These are phyloP conservation scores for Diaporthe humulicola DNA, from an alignment of 2,329 filamentous ascomycete genomes.

Conservation along the genomic window DNA sequence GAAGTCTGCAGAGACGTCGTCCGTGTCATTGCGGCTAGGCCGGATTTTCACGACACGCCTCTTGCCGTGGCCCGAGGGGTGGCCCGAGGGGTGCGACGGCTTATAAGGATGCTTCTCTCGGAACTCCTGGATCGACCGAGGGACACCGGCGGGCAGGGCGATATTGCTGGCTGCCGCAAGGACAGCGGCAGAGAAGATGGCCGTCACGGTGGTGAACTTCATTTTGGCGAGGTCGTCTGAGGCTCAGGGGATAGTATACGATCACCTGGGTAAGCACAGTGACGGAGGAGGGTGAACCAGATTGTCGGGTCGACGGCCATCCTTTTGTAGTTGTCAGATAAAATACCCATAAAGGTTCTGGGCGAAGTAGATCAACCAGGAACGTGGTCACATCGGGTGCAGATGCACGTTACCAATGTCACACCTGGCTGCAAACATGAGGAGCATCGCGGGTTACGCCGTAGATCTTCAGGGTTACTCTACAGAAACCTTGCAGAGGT, in stretches of 20 bases:
- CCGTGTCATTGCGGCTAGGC: constrained; percentile 64
- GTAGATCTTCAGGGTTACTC: not conserved
- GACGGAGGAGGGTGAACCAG: not conserved
- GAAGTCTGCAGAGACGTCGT: constrained; percentile 70
- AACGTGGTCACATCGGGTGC: constrained; percentile 17
- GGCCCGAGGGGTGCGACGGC: constrained; percentile 38
- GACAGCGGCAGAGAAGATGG: constrained; percentile 45
- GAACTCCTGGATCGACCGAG: constrained; percentile 54
- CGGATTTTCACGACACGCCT: constrained; percentile 61
- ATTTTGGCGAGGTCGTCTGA: constrained; percentile 36
- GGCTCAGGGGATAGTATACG: not conserved
- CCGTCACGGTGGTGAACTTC: constrained; percentile 41
- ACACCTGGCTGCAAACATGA: not conserved
- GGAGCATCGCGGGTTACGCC: not conserved
- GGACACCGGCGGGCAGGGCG: constrained; percentile 50
- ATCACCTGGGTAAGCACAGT: not conserved
- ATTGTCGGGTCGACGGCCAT: not conserved
- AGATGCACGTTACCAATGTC: not conserved
- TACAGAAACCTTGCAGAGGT: not conserved
- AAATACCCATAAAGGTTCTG: not conserved
- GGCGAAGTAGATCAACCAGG: constrained; percentile 10
- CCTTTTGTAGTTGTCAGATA: constrained; percentile 12
- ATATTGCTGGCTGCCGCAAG: constrained; percentile 43
- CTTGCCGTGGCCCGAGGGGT: constrained; percentile 19
- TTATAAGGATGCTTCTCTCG: constrained; percentile 54